Conservation (phyloP, 2,329 filamentous ascomycete species). For the Stagonosporopsis tanaceti region DNA sequence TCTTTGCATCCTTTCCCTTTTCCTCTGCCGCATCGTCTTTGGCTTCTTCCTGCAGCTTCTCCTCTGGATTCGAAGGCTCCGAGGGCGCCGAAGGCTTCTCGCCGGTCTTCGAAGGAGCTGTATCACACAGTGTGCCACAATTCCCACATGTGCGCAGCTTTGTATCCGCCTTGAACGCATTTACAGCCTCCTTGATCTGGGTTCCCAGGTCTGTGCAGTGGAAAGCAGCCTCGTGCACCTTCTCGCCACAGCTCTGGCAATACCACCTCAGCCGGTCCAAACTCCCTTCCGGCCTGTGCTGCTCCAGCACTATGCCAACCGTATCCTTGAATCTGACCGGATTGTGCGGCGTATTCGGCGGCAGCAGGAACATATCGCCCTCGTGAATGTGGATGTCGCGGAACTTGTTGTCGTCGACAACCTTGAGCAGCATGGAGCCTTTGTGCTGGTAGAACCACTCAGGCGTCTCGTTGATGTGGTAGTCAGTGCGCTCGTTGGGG, state of each 20-base stretch:
- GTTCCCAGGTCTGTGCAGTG: constrained; percentile 89
- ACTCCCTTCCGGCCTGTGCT: constrained; percentile 73
- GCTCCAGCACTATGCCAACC: constrained; percentile 92
- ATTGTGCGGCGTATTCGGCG: constrained; percentile 94
- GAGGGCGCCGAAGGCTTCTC: background rate
- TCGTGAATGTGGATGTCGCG: constrained; percentile 88
- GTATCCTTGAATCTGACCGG: constrained; percentile 92
- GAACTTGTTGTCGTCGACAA: constrained; percentile 76
- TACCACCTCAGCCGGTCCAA: constrained; percentile 91
- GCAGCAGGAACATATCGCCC: constrained; percentile 92
- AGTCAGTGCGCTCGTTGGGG: constrained; percentile 94
- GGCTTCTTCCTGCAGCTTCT: constrained; percentile 14
- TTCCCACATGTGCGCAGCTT: constrained; percentile 75
- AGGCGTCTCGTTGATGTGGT: constrained; percentile 95
- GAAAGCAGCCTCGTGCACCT: constrained; percentile 88
- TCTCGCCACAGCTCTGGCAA: constrained; percentile 72
- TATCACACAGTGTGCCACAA: constrained; percentile 80
- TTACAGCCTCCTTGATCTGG: constrained; percentile 92
- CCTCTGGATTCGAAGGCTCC: background rate
- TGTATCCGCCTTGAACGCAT: constrained; percentile 76
- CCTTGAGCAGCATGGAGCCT: constrained; percentile 92
- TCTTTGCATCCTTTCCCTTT: constrained; percentile 4
- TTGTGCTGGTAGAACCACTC: constrained; percentile 99
- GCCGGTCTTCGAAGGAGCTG: constrained; percentile 59
- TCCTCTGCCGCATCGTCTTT: constrained; percentile 14